Evolutionary conservation across 192 early-diverging fungal genomes (phyloP), one percentile per base, ranked within the genome.

Genomic region (Hyaloraphidium curvatum): DNA sequence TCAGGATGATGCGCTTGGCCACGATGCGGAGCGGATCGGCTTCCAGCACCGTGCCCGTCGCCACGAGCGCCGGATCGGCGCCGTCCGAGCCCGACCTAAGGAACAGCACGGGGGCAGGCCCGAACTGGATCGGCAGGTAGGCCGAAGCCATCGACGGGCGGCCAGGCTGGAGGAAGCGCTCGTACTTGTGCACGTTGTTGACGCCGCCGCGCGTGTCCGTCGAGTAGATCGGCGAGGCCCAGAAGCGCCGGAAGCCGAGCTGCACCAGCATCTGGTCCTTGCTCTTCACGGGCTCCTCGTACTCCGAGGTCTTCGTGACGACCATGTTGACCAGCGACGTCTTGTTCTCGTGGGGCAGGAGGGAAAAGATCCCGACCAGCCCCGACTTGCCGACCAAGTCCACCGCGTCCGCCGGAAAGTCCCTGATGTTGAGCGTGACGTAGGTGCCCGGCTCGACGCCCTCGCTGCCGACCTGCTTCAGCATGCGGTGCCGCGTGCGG

Each of bases 151-250:
- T 74, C 25, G 71, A 72, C 7, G 76, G 69, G 14, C 74, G 61
- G 30, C 84, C 86, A 21, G 65, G 70, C 60, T 80, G 79, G 50
- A 92, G 63, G 70, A 93, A 98, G 17, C 90, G 77, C 64, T 92
- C 88, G 63, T 84, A 90, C 72, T 92, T 93, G 71, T 89, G 84
- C 30, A 96, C 91, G 58, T 86, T 82, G 64, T 98, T 98, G 25
- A 75, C 73, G 16, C 80, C 74, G 53, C 80, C 83, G 9, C 73
- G 75, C 19, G 81, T 73, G 65, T 87, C 76, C 59, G 87, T 80
- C 41, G 89, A 94, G 58, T 86, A 98, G 52, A 95, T 62, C n/a
- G 94, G 91, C 11, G 62, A 62, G 27, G 86, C 86, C 31, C 69
- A 65, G 67, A 86, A 89, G 31, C 86, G 79, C 39, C 94, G 75